Percentiles rank a stretch among this genome's conserved stretches.
Conservation (phyloP, 2,329 filamentous ascomycete genomes). For the Arachnopeziza araneosa region DNA sequence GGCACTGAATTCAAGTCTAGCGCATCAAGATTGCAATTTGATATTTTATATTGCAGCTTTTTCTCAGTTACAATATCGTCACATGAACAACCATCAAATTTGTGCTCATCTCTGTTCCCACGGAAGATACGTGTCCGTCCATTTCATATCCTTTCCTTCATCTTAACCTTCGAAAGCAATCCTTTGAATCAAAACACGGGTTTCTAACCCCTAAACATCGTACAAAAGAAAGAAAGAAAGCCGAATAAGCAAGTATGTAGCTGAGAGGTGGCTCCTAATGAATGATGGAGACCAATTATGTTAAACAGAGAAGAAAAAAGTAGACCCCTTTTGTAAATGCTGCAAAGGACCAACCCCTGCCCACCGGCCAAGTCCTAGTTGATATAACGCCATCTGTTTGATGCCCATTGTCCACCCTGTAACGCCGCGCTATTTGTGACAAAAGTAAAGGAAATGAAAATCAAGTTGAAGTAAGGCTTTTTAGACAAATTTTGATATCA, state of each 20-base stretch:
- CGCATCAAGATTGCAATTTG: constrained; percentile 11
- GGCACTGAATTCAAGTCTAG: not conserved
- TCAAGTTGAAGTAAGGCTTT: not conserved
- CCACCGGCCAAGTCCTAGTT: not conserved
- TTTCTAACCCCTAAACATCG: not conserved
- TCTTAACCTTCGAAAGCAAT: not conserved
- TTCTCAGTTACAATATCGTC: constrained; percentile 13
- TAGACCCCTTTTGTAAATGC: constrained; percentile 21
- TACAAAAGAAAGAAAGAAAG: constrained; percentile 9
- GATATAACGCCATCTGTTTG: constrained; percentile 13
- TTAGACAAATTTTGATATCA: constrained; percentile 2
- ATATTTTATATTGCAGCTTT: constrained; percentile 19
- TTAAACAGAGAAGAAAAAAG: constrained; percentile 1
- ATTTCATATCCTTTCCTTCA: not conserved
- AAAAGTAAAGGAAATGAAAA: not conserved
- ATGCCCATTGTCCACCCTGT: constrained; percentile 1
- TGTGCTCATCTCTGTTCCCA: not conserved
- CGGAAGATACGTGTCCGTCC: not conserved
- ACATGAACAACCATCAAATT: constrained; percentile 7
- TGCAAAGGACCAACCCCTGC: constrained; percentile 15
- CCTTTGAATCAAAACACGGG: not conserved
- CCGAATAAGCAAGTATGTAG: not conserved
- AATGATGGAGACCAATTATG: not conserved
- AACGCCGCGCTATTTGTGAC: constrained; percentile 7
- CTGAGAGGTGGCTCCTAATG: not conserved